Conservation (phyloP, 129 eudicot genomes). For the Flaveria brownii region DNA sequence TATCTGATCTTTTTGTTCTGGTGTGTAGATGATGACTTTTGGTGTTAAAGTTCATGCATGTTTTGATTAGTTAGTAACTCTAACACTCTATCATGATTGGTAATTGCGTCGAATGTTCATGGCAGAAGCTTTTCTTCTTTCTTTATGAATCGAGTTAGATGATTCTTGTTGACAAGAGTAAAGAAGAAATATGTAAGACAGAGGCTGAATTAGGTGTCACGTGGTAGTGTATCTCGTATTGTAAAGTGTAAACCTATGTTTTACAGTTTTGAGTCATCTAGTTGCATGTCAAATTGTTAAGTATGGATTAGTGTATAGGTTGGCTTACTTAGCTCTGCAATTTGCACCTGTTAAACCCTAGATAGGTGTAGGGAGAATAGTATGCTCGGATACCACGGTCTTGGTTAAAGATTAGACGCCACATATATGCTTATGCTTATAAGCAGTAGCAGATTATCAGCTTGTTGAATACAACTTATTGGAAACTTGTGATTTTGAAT, state of each 20-base stretch:
- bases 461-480: not conserved
- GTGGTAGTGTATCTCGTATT: no score
- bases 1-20: not conserved
- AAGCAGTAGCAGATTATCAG: not conserved
- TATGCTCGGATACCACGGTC: not conserved
- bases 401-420: conserved; percentile 4
- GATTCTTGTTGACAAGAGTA: not conserved
- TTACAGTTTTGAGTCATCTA: not conserved
- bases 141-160: not conserved
- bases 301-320: not conserved
- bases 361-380: not conserved
- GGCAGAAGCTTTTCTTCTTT: not conserved
- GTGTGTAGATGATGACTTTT: not conserved
- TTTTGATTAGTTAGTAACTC: conserved; percentile 8
- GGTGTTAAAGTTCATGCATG: not conserved
- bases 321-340: not conserved
- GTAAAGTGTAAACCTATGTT: not conserved
- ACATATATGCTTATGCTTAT: not conserved
- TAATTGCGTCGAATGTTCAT: not conserved
- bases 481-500: not conserved
- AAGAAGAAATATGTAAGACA: not conserved
- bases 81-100: not conserved
- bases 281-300: no score
- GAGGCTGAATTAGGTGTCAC: no score
- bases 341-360: not conserved